phyloP scores from a whole-genome alignment of 2,329 filamentous ascomycete genomes.

The Colletotrichum sublineola region DNA sequence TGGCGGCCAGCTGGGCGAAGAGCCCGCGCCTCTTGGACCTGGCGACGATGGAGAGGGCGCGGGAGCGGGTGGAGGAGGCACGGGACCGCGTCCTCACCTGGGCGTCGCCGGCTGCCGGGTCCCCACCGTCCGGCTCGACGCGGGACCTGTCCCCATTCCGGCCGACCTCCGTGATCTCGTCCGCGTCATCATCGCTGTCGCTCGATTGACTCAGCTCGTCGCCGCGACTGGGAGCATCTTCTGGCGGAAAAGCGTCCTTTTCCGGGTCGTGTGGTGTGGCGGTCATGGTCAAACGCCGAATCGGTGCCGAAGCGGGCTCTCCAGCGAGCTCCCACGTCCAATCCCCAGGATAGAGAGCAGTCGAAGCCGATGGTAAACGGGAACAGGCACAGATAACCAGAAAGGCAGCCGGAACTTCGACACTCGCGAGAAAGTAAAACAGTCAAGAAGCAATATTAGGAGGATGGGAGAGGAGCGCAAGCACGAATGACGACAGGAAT shows the following conservation, averaged over 20 bases:
- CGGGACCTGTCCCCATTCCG: slow-evolving; percentile 29
- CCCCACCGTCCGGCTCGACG: slow-evolving; percentile 14
- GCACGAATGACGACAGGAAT: slow-evolving; percentile 30
- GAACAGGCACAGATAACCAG: neutral
- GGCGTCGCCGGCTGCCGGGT: slow-evolving; percentile 23
- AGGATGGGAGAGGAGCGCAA: slow-evolving; percentile 20
- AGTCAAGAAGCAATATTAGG: slow-evolving; percentile 17
- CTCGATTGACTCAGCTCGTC: slow-evolving; percentile 33
- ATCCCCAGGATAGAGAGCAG: neutral
- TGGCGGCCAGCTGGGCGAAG: slow-evolving; percentile 75
- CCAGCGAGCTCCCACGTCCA: neutral
- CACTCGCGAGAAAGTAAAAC: neutral
- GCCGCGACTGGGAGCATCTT: slow-evolving; percentile 5
- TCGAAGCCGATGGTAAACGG: slow-evolving; percentile 1
- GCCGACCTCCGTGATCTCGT: slow-evolving; percentile 30
- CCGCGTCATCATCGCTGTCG: slow-evolving; percentile 27
- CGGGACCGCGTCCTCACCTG: slow-evolving; percentile 48
- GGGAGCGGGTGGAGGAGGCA: slow-evolving; percentile 56
- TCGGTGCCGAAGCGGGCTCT: slow-evolving; percentile 31
- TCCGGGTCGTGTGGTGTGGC: slow-evolving; percentile 35
- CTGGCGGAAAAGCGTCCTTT: slow-evolving; percentile 37
- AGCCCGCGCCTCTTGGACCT: slow-evolving; percentile 74
- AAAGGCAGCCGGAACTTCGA: neutral
- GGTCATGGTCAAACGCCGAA: slow-evolving; percentile 20
- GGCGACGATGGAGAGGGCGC: slow-evolving; percentile 57